Evolutionary conservation across 2,329 filamentous ascomycete species (phyloP).

Genomic region (Aspergillus sp.): DNA sequence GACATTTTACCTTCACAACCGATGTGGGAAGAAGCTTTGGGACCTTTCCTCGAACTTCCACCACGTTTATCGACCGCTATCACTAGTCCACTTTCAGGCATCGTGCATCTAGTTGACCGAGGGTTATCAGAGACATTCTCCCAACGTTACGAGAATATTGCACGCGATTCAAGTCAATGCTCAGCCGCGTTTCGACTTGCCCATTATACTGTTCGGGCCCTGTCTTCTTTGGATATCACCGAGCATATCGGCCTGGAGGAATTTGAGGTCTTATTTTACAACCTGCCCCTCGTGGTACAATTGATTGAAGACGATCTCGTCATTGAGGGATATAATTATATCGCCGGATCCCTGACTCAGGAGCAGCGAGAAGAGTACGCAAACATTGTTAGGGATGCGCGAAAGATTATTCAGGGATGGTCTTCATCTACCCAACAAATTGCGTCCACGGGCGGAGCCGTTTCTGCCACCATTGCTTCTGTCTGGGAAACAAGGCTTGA

Average conservation of each 20-base stretch:
- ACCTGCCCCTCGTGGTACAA: conserved; percentile 59
- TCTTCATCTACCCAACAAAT: conserved; percentile 31
- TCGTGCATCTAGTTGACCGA: conserved; percentile 64
- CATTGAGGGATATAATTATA: conserved; percentile 58
- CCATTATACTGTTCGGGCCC: conserved; percentile 67
- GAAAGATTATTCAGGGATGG: conserved; percentile 53
- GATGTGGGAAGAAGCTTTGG: conserved; percentile 69
- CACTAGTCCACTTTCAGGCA: conserved; percentile 72
- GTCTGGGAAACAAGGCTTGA: conserved; percentile 45
- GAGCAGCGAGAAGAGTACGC: conserved; percentile 59
- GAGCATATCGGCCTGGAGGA: conserved; percentile 37
- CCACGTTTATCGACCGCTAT: conserved; percentile 67
- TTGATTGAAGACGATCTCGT: conserved; percentile 65
- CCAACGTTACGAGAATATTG: conserved; percentile 38
- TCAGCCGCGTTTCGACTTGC: conserved; percentile 77
- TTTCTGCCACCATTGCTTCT: conserved; percentile 30
- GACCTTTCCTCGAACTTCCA: conserved; percentile 51
- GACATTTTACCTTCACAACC: conserved; percentile 66
- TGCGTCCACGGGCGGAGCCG: conserved; percentile 18
- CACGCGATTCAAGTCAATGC: conserved; percentile 69
- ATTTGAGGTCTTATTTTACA: conserved; percentile 50
- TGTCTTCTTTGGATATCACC: conserved; percentile 50
- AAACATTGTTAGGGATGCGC: conserved; percentile 57
- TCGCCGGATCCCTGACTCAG: conserved; percentile 54
- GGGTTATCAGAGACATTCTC: conserved; percentile 32